Evolutionary conservation across 1,284 basidiomycete species (phyloP).

Genomic region (Sporisorium scitamineum): DNA sequence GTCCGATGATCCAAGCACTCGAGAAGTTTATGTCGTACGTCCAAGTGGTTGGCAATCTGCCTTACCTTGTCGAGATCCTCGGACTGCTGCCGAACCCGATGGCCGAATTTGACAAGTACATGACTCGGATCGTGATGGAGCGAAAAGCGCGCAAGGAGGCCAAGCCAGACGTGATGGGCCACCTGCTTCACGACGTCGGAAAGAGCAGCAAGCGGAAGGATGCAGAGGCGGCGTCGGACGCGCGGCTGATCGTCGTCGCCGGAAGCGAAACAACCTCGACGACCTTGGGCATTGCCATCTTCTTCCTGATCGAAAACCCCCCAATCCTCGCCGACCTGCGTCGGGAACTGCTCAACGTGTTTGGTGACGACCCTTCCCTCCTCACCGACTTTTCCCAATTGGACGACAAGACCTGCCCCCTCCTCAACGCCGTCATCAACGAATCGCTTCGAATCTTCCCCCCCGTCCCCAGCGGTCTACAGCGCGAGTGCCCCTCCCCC

Average conservation of each 20-base stretch:
- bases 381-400: constrained; percentile 28
- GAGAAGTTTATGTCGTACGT: constrained; percentile 33
- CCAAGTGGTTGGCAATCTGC: constrained; percentile 41
- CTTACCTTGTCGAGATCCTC: constrained; percentile 38
- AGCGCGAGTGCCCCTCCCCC: constrained; percentile 18
- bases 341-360: constrained; percentile 30
- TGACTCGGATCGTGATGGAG: constrained; percentile 24
- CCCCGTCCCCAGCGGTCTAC: constrained; percentile 37
- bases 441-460: constrained; percentile 44
- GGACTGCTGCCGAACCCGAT: constrained; percentile 41
- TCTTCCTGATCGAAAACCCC: constrained; percentile 30
- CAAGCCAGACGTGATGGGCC: constrained; percentile 30
- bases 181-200: constrained; percentile 24
- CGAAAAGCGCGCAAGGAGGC: constrained; percentile 29
- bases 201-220: constrained; percentile 11
- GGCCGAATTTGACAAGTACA: constrained; percentile 41
- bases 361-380: constrained; percentile 20
- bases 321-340: constrained; percentile 17
- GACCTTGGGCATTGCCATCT: constrained; percentile 38
- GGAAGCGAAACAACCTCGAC: constrained; percentile 47
- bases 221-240: constrained; percentile 32
- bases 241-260: constrained; percentile 42
- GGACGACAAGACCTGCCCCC: constrained; percentile 31
- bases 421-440: constrained; percentile 50
- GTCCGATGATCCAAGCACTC: constrained; percentile 31